Evolutionary conservation across 2,329 filamentous ascomycete species (phyloP).

Genomic region (Diplodia seriata): DNA sequence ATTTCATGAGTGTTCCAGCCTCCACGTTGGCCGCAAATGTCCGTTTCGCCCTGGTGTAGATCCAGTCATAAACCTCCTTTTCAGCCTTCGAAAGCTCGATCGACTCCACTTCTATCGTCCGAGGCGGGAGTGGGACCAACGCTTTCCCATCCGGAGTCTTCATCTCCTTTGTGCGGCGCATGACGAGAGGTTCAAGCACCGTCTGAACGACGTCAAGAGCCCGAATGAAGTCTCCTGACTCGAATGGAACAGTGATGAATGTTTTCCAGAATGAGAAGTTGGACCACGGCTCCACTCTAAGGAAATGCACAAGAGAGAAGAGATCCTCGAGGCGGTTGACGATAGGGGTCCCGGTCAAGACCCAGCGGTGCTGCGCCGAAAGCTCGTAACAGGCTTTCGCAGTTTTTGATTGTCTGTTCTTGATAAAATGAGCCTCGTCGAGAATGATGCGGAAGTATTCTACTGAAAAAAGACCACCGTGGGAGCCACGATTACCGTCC

Average conservation of each 20-base stretch:
- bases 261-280: conserved; percentile 99
- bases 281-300: conserved; percentile 95
- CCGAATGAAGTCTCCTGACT: conserved; percentile 91
- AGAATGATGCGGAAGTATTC: conserved; percentile 95
- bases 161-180: conserved; percentile 97
- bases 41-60: conserved; percentile 80
- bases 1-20: conserved; percentile 91
- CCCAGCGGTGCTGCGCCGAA: conserved; percentile 85
- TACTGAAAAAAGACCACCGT: conserved; percentile 80
- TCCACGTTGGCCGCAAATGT: conserved; percentile 88
- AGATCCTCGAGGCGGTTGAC: conserved; percentile 95
- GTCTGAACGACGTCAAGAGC: conserved; percentile 97
- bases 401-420: conserved; percentile 85
- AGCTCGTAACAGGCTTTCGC: conserved; percentile 94
- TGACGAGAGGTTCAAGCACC: conserved; percentile 91
- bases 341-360: conserved; percentile 92
- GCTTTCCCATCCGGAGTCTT: conserved; percentile 86
- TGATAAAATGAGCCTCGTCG: conserved; percentile 94
- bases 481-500: conserved; percentile 68
- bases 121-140: conserved; percentile 81
- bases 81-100: conserved; percentile 86
- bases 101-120: conserved; percentile 82
- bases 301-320: conserved; percentile 89
- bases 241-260: conserved; percentile 96
- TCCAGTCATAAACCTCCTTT: conserved; percentile 89